Evolutionary conservation across 2,329 filamentous ascomycete genomes (phyloP), one percentile per base, ranked within the genome.

Genomic region (Phoma sp.): DNA sequence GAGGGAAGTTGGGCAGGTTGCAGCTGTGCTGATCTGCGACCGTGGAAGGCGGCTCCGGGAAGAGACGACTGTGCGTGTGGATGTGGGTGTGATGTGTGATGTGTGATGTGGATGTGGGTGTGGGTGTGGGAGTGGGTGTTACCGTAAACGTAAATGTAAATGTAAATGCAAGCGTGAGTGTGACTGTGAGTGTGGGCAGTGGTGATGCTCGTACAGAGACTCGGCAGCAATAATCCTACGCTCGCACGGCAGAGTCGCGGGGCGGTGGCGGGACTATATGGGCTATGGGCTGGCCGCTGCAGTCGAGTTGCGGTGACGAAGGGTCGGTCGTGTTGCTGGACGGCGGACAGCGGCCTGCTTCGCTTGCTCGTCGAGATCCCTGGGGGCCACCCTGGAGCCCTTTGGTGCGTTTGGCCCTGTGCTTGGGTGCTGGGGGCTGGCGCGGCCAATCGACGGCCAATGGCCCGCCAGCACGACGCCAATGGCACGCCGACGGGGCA

Each of bases 291-390:
- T 63, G 64, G 49, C 52, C 45, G 54, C 54, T 27, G 62, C 47
- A 21, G 35, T 55, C 44, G 49, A 57, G 47, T 57, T 62, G 66
- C 66, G 66, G 66, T 69, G 66, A 69, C 66, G 64, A 64, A 51
- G 3, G 22, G 22, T 24, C 51, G 40, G 45, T 55, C 51, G 40
- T 33, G 35, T 54, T 58, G 56, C 45, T 55, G 43, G 63, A 47
- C 58, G 27, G 27, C 5, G 15, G 32, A 17, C 47, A 47, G 44
- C 56, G 52, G 58, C 49, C 60, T 46, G 40, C 43, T 25, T 52
- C 49, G 49, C 48, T 51, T 45, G 48, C 35, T 40, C 50, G 55
- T 60, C 43, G 55, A 52, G 46, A 65, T 60, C 60, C 63, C 60
- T 61, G 63, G 39, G 33, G 51, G 32, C 44, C 38, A n/a, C 6